phyloP scores from a whole-genome alignment of 768 basidiomycete genomes.

The Suillus clintonianus region DNA sequence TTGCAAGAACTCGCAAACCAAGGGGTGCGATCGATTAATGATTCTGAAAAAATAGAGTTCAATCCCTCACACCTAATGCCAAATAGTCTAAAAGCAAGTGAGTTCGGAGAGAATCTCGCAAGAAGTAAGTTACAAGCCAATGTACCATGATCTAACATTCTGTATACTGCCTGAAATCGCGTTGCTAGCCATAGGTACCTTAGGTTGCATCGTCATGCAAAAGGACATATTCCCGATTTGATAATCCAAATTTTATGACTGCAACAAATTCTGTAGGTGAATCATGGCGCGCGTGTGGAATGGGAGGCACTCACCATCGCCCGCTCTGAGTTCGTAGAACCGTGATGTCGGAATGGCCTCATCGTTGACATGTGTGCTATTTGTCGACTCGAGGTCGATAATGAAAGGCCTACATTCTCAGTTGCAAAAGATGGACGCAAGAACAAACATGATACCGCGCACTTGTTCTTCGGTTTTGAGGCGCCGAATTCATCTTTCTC shows the following conservation, averaged over 20 bases:
- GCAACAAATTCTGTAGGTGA: conserved; percentile 12
- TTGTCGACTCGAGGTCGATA: conserved; percentile 98
- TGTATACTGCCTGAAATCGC: not conserved
- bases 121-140: not conserved
- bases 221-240: conserved; percentile 81
- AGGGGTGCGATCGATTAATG: not conserved
- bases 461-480: conserved; percentile 83
- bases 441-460: conserved; percentile 28
- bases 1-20: not conserved
- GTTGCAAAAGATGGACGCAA: conserved; percentile 8
- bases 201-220: conserved; percentile 74
- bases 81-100: not conserved
- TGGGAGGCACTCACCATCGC: conserved; percentile 63
- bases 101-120: not conserved
- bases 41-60: not conserved
- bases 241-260: conserved; percentile 89
- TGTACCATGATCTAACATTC: not conserved
- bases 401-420: conserved; percentile 78
- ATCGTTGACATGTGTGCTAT: conserved; percentile 91
- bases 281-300: not conserved
- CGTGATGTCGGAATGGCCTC: conserved; percentile 81
- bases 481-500: conserved; percentile 88
- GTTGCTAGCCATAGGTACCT: not conserved
- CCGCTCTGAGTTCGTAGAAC: conserved; percentile 79
- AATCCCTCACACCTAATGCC: not conserved